Percentiles rank a stretch among this genome's conserved stretches.
These are phyloP conservation scores for Dendrobium huoshanense DNA, from an alignment of 106 monocot genomes.

Conservation along the genomic window DNA sequence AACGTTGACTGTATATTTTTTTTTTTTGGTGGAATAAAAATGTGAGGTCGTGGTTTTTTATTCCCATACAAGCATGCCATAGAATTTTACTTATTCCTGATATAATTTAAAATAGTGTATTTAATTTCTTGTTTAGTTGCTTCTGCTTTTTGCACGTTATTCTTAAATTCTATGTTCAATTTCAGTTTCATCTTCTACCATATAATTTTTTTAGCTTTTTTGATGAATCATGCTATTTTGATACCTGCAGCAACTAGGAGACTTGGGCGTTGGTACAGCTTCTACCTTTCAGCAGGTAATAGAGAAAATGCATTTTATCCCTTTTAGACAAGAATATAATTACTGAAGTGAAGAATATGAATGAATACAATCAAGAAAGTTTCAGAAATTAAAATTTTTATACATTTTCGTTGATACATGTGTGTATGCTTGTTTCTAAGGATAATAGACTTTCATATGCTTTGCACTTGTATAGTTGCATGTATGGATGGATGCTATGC, in stretches of 20 bases:
- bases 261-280: neutral
- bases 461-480: neutral
- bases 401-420: neutral
- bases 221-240: neutral
- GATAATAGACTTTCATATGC: neutral
- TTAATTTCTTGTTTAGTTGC: neutral
- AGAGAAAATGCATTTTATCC: neutral
- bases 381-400: neutral
- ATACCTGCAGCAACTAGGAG: slow-evolving; percentile 6
- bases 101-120: neutral
- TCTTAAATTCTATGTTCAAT: neutral
- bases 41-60: neutral
- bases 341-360: neutral
- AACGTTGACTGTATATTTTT: neutral
- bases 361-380: neutral
- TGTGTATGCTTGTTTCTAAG: neutral
- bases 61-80: neutral
- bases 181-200: neutral
- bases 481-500: neutral
- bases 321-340: neutral
- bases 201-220: neutral
- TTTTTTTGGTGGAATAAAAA: neutral
- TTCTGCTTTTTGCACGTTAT: neutral
- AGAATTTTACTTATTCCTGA: neutral
- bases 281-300: slow-evolving; percentile 11